Base-by-base conservation (phyloP, 495 filamentous ascomycete species). In the Aspergillus kassunensis region DNA sequence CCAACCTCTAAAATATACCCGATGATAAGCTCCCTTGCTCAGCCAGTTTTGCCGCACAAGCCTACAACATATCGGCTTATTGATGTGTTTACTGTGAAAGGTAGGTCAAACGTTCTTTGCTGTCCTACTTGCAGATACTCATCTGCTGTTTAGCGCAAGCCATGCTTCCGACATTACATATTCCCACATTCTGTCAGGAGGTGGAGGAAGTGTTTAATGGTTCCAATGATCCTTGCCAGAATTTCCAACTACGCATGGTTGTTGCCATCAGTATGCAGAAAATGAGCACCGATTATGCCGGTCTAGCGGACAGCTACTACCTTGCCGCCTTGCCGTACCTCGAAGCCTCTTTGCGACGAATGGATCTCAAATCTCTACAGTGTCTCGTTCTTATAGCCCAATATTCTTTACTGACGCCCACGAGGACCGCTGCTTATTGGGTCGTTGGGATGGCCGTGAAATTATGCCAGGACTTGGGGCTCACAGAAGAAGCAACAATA, bases 251-350 rank as follows among this genome's bases (percentile, higher is more conserved):
- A 31, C 84, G 88, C 49, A 88, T 96, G 81, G 89, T 95, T 23
- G 80, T 96, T 60, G 92, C 92, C 3, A 93, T 95, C 56, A 89
- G 87, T 65, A 83, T 96, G 74, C 91, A 96, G 62, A 95, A 90
- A 64, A 73, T 95, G 56, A 88, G 89, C 61, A 73, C 81, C 2
- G 80, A 81, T 40, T 96, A 88, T 64, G 88, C 89, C 30, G 88
- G 88, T 37, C 75, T 96, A 30, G 91, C 91, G 27, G 91, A 97
- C 65, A 88, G 87, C 58, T 96, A 91, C 69, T 97, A 95, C 60
- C 79, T 95, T 4, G 86, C 89, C 12, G 91, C 92, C 10, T 79
- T 96, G 62, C 82, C 82, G 25, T 86, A 82, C 55, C 79, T 96
- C 39, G 89, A 96, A 58, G 79, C 78, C 1, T 82, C 91, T 11